A percentile compares a stretch with the other conserved stretches of the same genome.
These are phyloP conservation scores for Nitzschia sp. DNA, from an alignment of 108 stramenopile genomes.

Conservation along the genomic window DNA sequence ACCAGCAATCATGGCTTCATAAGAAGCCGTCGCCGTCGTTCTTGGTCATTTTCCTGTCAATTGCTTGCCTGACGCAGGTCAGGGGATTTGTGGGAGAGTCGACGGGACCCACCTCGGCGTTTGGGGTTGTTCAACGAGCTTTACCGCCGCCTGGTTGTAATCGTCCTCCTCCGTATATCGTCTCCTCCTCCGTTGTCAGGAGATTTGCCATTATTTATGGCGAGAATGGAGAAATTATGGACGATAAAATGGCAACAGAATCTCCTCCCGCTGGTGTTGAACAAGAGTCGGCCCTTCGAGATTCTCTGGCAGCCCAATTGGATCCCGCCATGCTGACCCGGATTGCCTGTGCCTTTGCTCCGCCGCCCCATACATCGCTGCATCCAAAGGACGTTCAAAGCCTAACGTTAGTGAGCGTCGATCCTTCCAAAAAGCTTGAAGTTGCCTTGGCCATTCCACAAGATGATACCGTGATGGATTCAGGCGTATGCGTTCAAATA, in stretches of 20 bases:
- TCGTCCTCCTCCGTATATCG: no score
- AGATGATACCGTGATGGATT: no score
- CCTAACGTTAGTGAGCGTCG: neutral
- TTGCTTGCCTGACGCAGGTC: no score
- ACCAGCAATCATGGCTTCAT: no score
- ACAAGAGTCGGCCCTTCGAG: neutral
- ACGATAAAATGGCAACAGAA: neutral
- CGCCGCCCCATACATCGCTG: neutral
- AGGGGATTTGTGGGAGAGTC: no score
- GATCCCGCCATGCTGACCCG: neutral
- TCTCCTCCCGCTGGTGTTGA: neutral
- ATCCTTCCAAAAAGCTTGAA: neutral
- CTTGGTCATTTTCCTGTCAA: no score
- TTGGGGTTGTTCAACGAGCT: no score
- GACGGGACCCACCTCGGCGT: no score
- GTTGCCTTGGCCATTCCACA: slow-evolving; percentile 4
- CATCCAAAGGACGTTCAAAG: neutral
- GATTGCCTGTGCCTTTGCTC: slow-evolving; percentile 7
- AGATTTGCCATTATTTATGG: neutral
- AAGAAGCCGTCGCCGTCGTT: no score
- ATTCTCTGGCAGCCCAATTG: neutral
- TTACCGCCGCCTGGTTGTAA: no score
- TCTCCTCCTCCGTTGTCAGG: no score
- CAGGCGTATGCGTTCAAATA: neutral
- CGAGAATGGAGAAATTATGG: neutral